Base-by-base conservation (phyloP, 2,329 filamentous ascomycete species). In the Colletotrichum nymphaeae region DNA sequence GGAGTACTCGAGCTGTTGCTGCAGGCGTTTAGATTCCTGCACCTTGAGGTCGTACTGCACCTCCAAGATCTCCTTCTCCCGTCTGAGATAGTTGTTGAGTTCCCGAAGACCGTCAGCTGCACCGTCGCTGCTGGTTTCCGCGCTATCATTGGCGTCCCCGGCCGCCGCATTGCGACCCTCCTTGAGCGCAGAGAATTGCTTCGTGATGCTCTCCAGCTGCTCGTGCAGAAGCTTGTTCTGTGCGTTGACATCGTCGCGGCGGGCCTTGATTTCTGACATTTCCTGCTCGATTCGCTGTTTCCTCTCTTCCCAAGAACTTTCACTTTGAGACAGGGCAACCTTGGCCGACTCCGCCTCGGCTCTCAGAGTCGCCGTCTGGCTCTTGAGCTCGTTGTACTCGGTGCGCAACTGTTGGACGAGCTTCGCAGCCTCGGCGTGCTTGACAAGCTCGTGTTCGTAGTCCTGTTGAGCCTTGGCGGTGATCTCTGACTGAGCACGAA, bases 31-130 rank as follows among this genome's bases (percentile, higher is more conserved):
- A 67, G 91, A 89, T 83, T 99, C 97, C 78, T 97, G 94, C 0
- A 92, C 88, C 78, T 96, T 95, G 57, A 98, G 88, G 77, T 98
- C 95, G 78, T 95, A 94, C 79, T 98, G 96, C n/a, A 98, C 94
- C 78, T 99, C 96, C 9, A 98, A 89, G 76, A 99, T 98, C 81
- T 98, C 97, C 86, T 98, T 99, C 84, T 99, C 97, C 55, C 95
- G 93, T 58, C 96, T 93, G 74, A 99, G 86, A 81, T 97, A 99
- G 74, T 91, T 93, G 83, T 97, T 97, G 69, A 99, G 90, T 79
- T 98, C 96, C 74, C 97, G 93, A 11, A 98, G 89, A 66, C 94
- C 94, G 76, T 95, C 94, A 19, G 72, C 67, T n/a, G 73, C 73
- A 11, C 92, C 85, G 28, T 85, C 84, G 5, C 86, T 81, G 49